Conservation (phyloP, 148 eudicot genomes). For the Vaccinium myrtillus region DNA sequence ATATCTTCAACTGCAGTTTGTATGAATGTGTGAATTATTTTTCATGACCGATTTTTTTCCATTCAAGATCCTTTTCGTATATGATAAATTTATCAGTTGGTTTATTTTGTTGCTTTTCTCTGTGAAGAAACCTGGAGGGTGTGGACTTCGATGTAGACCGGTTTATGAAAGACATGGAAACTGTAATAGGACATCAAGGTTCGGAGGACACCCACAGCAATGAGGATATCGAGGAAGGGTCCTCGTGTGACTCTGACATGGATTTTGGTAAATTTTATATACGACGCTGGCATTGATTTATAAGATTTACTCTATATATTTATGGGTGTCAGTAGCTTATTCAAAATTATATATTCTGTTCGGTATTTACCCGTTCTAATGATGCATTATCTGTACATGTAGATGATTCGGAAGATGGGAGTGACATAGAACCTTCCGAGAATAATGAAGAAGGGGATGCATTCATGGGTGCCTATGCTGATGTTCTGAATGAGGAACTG, state of each 20-base stretch:
- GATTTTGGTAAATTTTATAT: conserved; percentile 59
- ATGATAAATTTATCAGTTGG: neutral
- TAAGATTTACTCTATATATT: neutral
- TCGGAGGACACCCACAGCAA: conserved; percentile 39
- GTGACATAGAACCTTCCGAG: conserved; percentile 47
- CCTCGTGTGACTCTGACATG: conserved; percentile 62
- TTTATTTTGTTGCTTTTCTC: conserved; percentile 17
- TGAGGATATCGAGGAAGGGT: conserved; percentile 60
- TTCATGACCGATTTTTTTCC: no score
- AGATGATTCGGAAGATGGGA: conserved; percentile 74
- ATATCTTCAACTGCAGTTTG: neutral
- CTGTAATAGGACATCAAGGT: conserved; percentile 45
- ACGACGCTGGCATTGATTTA: neutral
- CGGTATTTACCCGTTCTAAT: neutral
- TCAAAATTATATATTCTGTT: neutral
- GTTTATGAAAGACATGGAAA: conserved; percentile 81
- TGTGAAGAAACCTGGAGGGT: conserved; percentile 42
- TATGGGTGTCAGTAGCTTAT: neutral
- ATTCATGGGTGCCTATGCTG: conserved; percentile 75
- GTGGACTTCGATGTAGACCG: conserved; percentile 81
- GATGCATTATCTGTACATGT: conserved; percentile 14
- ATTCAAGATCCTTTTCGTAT: neutral
- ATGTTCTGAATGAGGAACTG: conserved; percentile 65
- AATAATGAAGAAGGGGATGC: conserved; percentile 33
- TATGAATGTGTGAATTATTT: neutral